Evolutionary conservation across 2,329 filamentous ascomycete species (phyloP), one percentile per base, ranked within the genome.

Genomic region (Fusarium marasasianum): DNA sequence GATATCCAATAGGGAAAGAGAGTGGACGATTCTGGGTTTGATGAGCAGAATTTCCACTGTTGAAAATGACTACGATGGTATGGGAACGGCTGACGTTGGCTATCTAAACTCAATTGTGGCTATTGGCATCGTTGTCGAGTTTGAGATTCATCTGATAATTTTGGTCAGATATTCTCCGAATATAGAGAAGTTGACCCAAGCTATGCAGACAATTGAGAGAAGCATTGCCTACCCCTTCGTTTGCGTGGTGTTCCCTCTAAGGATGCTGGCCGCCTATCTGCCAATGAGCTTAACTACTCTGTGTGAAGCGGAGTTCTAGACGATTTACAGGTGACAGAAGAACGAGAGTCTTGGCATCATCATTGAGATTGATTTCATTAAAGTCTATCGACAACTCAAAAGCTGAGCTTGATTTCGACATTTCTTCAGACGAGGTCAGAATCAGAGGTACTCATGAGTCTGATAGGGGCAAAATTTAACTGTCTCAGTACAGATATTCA

Each of bases 301-400:
- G 29, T 47, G 18, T 26, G 41, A 69, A 69, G 56, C 64, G 48
- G 48, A 56, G 65, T 41, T 31, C 18, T 29, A 29, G 37, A 37
- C 50, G 33, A 58, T 57, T 56, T 29, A 29, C 33, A 45, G 41
- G 40, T 57, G 50, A 55, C 26, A 38, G 20, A 69, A 59, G 67
- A 70, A 70, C 66, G 22, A 31, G 45, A 57, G 66, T 65, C 67
- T 70, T 70, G 67, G 66, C 67, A 65, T 64, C 58, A 70, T 66
- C 67, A 65, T 65, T 35, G 35, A 69, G 51, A 69, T 64, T 43
- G 41, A 45, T 44, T 48, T 33, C 26, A 44, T 50, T 44, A 41
- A 56, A 38, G 38, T 55, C 54, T 61, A 69, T 63, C 38, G 55
- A 70, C 45, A 70, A 70, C 59, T 31, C 51, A 70, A 70, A 59